Conservation (phyloP, 805 yeast species). For the Sungouiella thailandica region DNA sequence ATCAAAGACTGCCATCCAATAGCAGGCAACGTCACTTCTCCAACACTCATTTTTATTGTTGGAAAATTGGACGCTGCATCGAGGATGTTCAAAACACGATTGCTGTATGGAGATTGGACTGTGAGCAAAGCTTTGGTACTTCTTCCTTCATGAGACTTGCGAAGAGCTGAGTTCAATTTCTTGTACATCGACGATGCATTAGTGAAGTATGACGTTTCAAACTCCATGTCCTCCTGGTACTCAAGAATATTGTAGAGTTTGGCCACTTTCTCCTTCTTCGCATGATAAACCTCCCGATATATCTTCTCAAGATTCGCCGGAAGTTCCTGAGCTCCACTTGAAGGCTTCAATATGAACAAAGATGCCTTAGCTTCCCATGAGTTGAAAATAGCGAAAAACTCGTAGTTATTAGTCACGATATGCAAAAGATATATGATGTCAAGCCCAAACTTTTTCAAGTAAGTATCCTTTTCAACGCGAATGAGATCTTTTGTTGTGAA, state of each 20-base stretch:
- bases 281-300: constrained; percentile 49
- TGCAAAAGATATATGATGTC: constrained; percentile 65
- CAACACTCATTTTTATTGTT: constrained; percentile 51
- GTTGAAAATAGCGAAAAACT: constrained; percentile 62
- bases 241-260: constrained; percentile 44
- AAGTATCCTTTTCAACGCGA: constrained; percentile 43
- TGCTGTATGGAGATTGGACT: constrained; percentile 65
- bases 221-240: constrained; percentile 47
- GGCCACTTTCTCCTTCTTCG: constrained; percentile 42
- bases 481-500: constrained; percentile 61
- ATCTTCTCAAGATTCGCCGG: constrained; percentile 49
- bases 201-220: constrained; percentile 52
- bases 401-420: constrained; percentile 67
- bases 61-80: constrained; percentile 55
- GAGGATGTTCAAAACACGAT: constrained; percentile 43
- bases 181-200: constrained; percentile 53
- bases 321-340: constrained; percentile 59
- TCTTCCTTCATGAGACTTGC: constrained; percentile 53
- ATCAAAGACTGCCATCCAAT: constrained; percentile 77
- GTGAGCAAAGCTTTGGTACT: constrained; percentile 62
- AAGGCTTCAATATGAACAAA: constrained; percentile 64
- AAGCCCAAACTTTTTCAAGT: constrained; percentile 51
- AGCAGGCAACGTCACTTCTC: constrained; percentile 61
- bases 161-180: constrained; percentile 49
- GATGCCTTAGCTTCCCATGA: constrained; percentile 52